Evolutionary conservation across 805 yeast genomes (phyloP), one percentile per base, ranked within the genome.

Genomic region (Wickerhamiella nectarea): DNA sequence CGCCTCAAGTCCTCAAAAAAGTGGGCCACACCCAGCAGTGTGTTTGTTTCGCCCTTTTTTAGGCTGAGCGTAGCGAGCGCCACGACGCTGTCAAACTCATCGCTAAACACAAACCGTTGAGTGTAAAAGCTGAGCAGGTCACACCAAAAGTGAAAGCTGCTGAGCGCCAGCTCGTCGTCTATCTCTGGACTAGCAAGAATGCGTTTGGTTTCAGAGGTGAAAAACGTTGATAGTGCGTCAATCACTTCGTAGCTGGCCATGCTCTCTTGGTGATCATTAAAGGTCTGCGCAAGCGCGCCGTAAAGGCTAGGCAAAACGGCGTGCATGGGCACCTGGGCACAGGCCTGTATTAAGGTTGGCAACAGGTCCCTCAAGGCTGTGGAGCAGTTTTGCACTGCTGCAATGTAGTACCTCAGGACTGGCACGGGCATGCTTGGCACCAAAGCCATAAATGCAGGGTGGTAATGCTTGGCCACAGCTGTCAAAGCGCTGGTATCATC

Each of bases 1-100:
- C 68, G 69, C 43, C 72, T 70, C 28, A 85, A 67, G 58, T 91
- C 98, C 50, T 83, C 78, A 52, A 87, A 61, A 58, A 75, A 85
- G 55, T 84, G 86, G 46, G 87, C 63, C 15, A 79, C 74, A 2
- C 85, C 68, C 34, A 71, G 66, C 46, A 85, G 65, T 3, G 94
- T 79, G 48, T 81, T 91, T 47, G 68, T 70, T 55, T 84, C 86
- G 47, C 76, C 78, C 35, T 79, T 65, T 19, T 58, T 62, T 52
- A 75, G 65, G 18, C 75, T 70, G 21, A 9, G 29, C 12, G 39
- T 41, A 4, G 47, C 47, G 9, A 12, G 21, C 26, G 15, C 21
- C 19, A 44, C 19, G 14, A 34, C 20, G 4, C 34, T 24, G 7
- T 29, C 41, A 24, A 44, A 44, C 22, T n/a, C 24, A 14, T 38